phyloP scores from a whole-genome alignment of 2,329 filamentous ascomycete genomes.

The Fusarium domesticum region DNA sequence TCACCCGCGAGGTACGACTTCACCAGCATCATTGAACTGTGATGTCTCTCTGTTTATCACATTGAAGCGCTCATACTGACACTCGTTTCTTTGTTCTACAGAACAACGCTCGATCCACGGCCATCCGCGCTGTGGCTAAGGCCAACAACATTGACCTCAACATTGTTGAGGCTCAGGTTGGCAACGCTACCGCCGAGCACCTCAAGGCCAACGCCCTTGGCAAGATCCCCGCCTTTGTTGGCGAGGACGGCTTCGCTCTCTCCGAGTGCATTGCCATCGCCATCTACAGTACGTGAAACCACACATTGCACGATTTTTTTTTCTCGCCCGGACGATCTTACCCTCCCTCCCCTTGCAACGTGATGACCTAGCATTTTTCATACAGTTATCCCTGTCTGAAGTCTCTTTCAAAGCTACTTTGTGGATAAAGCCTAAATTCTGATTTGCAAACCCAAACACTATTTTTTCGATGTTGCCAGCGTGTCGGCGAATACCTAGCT shows the following conservation, averaged over 20 bases:
- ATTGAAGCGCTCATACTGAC: slow-evolving; percentile 34
- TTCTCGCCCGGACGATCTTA: slow-evolving; percentile 14
- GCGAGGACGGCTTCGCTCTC: slow-evolving; percentile 85
- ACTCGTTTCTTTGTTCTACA: slow-evolving; percentile 42
- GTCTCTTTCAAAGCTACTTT: slow-evolving; percentile 49
- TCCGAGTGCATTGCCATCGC: slow-evolving; percentile 91
- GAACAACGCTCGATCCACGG: slow-evolving; percentile 86
- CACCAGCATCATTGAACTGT: slow-evolving; percentile 6
- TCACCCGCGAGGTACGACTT: slow-evolving; percentile 69
- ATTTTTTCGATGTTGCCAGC: slow-evolving; percentile 29
- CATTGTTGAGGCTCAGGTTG: slow-evolving; percentile 67
- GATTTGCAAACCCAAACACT: slow-evolving; percentile 43
- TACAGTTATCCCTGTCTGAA: slow-evolving; percentile 99
- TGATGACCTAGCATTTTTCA: slow-evolving; percentile 74
- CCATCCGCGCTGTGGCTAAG: slow-evolving; percentile 92
- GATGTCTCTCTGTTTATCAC: neutral
- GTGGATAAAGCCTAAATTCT: slow-evolving; percentile 92
- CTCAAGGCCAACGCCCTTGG: slow-evolving; percentile 80
- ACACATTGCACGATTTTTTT: slow-evolving; percentile 30
- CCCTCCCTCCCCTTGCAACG: slow-evolving; percentile 26
- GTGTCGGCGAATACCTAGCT: slow-evolving; percentile 29
- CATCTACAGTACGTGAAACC: slow-evolving; percentile 81
- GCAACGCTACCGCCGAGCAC: slow-evolving; percentile 71
- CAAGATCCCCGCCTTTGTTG: slow-evolving; percentile 91
- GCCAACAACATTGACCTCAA: slow-evolving; percentile 94